These are phyloP conservation scores for Leptographium wingfieldii DNA, from an alignment of 2,329 filamentous ascomycete genomes.

Conservation along the genomic window DNA sequence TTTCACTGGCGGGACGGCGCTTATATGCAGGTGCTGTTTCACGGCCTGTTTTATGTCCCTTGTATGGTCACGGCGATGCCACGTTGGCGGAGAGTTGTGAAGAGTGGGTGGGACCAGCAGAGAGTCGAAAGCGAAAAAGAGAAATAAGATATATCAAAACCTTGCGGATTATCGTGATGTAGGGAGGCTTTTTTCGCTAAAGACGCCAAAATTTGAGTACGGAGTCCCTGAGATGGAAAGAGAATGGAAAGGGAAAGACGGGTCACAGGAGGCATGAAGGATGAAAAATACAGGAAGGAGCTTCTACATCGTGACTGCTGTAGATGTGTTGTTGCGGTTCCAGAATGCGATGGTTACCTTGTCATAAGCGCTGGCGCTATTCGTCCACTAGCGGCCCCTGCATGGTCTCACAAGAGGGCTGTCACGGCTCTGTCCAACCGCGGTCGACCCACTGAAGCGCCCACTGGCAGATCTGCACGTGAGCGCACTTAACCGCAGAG, in stretches of 20 bases:
- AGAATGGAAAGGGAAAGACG: no score
- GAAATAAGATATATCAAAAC: no score
- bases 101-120: neutral
- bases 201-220: no score
- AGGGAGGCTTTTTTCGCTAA: no score
- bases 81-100: neutral
- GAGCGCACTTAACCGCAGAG: neutral
- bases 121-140: neutral
- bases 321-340: no score
- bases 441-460: neutral
- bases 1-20: neutral
- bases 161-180: no score
- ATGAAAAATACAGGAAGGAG: no score
- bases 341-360: no score
- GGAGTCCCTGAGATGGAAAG: no score
- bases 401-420: neutral
- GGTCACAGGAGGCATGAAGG: no score
- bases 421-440: neutral
- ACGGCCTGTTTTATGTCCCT: neutral
- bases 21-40: neutral
- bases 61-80: neutral
- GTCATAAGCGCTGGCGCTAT: neutral
- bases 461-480: neutral
- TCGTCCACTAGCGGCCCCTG: neutral
- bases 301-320: no score